These are phyloP conservation scores for Pueraria montana DNA, from an alignment of 306 rosid species.

Conservation along the genomic window DNA sequence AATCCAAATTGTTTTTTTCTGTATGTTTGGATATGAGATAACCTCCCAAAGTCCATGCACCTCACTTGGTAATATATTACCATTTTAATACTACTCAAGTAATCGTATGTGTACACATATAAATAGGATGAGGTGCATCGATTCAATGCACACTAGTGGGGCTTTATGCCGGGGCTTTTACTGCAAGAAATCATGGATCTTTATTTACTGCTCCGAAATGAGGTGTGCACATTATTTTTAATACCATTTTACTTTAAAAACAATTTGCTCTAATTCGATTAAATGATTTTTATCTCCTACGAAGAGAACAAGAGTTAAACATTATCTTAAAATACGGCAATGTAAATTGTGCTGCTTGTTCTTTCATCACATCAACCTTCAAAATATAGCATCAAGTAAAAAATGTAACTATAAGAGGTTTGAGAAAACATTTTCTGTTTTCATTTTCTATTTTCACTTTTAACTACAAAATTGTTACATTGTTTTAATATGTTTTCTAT, in stretches of 20 bases:
- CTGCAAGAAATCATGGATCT: background rate
- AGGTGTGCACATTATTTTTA: background rate
- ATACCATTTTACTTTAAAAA: background rate
- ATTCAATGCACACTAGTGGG: conserved; percentile 14
- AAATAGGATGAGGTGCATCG: background rate
- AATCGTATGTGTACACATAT: background rate
- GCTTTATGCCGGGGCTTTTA: background rate
- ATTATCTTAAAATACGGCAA: background rate
- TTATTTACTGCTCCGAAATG: conserved; percentile 6
- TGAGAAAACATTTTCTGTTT: background rate
- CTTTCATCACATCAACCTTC: background rate
- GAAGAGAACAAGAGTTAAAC: background rate
- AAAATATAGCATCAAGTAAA: background rate
- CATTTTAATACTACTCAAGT: background rate
- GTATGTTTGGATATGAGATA: conserved; percentile 45
- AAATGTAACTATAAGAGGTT: background rate
- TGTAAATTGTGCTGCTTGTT: background rate
- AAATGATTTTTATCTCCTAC: background rate
- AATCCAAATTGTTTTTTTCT: conserved; percentile 54
- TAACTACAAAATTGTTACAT: background rate
- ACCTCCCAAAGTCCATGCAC: conserved; percentile 40
- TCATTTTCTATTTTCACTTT: background rate
- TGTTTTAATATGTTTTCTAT: background rate
- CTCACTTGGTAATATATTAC: conserved; percentile 26
- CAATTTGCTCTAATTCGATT: background rate